Evolutionary conservation across 495 filamentous ascomycete genomes (phyloP).

Genomic region (Haplographium delicatum): DNA sequence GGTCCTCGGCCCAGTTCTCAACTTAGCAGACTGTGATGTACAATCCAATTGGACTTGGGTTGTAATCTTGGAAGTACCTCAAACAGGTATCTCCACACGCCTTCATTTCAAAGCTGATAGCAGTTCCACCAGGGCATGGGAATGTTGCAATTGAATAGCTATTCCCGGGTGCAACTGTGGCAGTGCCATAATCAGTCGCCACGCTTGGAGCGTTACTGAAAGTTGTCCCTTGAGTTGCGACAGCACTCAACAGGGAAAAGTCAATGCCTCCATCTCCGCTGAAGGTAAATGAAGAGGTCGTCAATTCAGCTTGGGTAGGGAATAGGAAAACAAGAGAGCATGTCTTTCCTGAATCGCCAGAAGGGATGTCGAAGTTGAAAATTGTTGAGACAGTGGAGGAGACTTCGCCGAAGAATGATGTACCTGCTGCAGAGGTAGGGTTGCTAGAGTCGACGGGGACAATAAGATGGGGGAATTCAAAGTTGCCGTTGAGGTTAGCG

Average conservation of each 20-base stretch:
- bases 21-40: too few species aligned
- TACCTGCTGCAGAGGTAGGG: conserved; percentile 47
- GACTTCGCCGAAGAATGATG: conserved; percentile 49
- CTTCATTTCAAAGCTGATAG: conserved; percentile 49
- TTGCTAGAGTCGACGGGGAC: conserved; percentile 53
- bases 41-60: conserved; percentile 13
- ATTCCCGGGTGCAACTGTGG: conserved; percentile 46
- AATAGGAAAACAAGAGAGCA: conserved; percentile 65
- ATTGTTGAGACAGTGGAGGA: conserved; percentile 48
- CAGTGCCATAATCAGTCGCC: conserved; percentile 37
- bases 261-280: conserved; percentile 51
- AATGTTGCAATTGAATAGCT: conserved; percentile 49
- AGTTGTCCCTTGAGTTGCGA: conserved; percentile 40
- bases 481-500: conserved; percentile 25
- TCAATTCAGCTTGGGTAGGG: conserved; percentile 45
- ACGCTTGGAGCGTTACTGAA: conserved; percentile 45
- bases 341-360: conserved; percentile 66
- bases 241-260: conserved; percentile 38
- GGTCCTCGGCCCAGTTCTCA: too few species aligned
- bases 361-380: conserved; percentile 71
- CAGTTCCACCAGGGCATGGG: conserved; percentile 49
- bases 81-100: conserved; percentile 46
- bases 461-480: conserved; percentile 62
- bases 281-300: conserved; percentile 52
- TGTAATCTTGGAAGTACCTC: conserved; percentile 54